These are phyloP conservation scores for Letharia lupina DNA, from an alignment of 495 filamentous ascomycete species.

Conservation along the genomic window DNA sequence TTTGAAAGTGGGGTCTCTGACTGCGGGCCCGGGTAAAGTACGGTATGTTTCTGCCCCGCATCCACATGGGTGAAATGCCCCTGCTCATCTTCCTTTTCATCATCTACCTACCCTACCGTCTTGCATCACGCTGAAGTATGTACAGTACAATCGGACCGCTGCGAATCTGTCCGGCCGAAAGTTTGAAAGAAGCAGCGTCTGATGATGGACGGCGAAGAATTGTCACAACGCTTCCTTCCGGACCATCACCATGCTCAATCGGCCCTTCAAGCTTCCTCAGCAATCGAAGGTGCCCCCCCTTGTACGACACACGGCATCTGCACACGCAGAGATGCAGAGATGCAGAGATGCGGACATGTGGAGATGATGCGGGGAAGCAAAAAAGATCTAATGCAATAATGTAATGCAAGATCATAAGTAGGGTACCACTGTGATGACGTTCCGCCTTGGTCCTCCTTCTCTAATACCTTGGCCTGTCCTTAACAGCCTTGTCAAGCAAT, in stretches of 20 bases:
- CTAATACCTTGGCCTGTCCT: background rate
- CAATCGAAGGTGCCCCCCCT: background rate
- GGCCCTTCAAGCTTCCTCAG: background rate
- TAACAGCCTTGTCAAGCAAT: background rate
- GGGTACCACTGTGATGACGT: background rate
- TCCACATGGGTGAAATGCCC: background rate
- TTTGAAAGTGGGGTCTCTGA: background rate
- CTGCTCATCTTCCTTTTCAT: too few species aligned
- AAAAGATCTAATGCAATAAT: background rate
- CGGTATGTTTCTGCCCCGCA: background rate
- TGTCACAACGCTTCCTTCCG: background rate
- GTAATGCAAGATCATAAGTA: background rate
- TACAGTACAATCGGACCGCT: background rate
- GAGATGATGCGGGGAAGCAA: conserved; percentile 2
- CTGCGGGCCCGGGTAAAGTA: too few species aligned
- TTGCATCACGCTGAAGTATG: background rate
- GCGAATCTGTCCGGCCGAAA: background rate
- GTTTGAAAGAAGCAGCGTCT: background rate
- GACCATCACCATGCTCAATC: background rate
- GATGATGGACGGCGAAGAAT: background rate
- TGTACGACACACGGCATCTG: background rate
- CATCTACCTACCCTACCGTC: too few species aligned
- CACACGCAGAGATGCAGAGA: background rate
- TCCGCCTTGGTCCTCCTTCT: background rate
- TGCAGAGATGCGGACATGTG: background rate